Evolutionary conservation across 2,329 filamentous ascomycete species (phyloP).

Genomic region (Diaporthe vaccinii): DNA sequence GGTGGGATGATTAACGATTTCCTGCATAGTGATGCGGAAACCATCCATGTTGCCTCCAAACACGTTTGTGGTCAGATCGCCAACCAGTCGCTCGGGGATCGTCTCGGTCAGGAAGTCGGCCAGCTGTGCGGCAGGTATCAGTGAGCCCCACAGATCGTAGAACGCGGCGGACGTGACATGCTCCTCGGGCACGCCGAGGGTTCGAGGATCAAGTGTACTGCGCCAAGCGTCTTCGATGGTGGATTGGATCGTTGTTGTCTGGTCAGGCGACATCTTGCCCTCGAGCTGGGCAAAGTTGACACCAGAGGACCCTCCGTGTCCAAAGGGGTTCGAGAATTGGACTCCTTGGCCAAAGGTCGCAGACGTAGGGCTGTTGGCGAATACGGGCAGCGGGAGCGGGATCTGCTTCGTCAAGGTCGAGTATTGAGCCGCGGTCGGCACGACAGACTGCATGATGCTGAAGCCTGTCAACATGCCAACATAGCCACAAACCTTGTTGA

Average conservation of each 20-base stretch:
- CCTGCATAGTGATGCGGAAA: slow-evolving; percentile 59
- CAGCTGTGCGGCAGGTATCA: slow-evolving; percentile 63
- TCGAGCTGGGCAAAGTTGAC: slow-evolving; percentile 39
- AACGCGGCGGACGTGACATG: slow-evolving; percentile 62
- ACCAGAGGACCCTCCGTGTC: slow-evolving; percentile 18
- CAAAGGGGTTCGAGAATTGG: slow-evolving; percentile 44
- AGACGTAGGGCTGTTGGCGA: slow-evolving; percentile 23
- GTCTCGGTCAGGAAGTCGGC: slow-evolving; percentile 57
- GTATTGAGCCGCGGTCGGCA: slow-evolving; percentile 60
- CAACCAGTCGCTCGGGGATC: slow-evolving; percentile 40
- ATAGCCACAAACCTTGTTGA: slow-evolving; percentile 60
- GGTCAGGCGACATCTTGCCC: slow-evolving; percentile 52
- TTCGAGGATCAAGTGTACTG: slow-evolving; percentile 56
- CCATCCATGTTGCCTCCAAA: slow-evolving; percentile 53
- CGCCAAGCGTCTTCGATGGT: slow-evolving; percentile 61
- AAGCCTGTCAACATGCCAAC: slow-evolving; percentile 61
- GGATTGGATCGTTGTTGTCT: slow-evolving; percentile 56
- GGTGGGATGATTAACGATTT: slow-evolving; percentile 64
- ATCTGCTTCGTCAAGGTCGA: slow-evolving; percentile 55
- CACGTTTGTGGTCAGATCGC: slow-evolving; percentile 54
- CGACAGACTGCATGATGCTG: slow-evolving; percentile 60
- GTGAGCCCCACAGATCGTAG: slow-evolving; percentile 64
- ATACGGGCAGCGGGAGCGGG: slow-evolving; percentile 52
- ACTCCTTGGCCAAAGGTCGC: slow-evolving; percentile 39
- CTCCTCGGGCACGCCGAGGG: slow-evolving; percentile 55